These are phyloP conservation scores for Puccinia novopanici DNA, from an alignment of 1,284 basidiomycete species.

Conservation along the genomic window DNA sequence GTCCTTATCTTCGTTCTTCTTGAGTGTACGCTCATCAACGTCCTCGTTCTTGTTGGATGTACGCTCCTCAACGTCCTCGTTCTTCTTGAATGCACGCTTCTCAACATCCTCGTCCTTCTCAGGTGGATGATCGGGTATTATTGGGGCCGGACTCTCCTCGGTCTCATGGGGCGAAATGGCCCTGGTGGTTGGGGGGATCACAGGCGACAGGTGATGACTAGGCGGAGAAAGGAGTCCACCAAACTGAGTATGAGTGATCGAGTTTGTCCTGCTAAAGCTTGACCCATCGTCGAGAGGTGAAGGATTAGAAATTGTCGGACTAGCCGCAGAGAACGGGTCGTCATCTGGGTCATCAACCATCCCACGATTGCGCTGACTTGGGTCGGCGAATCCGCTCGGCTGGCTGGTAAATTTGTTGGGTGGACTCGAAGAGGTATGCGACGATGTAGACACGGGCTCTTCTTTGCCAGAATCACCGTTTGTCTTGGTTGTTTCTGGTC, in stretches of 20 bases:
- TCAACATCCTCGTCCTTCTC: background rate
- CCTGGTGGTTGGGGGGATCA: background rate
- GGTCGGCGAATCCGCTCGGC: background rate
- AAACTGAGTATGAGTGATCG: background rate
- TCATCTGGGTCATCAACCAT: constrained; percentile 29
- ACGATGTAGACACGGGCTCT: background rate
- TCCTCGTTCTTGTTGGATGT: background rate
- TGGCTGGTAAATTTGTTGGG: background rate
- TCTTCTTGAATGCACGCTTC: background rate
- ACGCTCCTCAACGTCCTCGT: background rate
- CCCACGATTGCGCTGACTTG: background rate
- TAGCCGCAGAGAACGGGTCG: constrained; percentile 42
- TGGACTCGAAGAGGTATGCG: background rate
- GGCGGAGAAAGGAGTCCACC: background rate
- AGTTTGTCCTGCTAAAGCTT: background rate
- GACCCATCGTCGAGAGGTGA: constrained; percentile 12
- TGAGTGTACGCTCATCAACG: background rate
- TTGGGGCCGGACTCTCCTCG: background rate
- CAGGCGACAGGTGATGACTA: background rate
- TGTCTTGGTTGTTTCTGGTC: background rate
- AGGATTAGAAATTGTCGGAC: constrained; percentile 38
- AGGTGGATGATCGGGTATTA: background rate
- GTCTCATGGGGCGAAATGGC: background rate
- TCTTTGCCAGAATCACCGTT: background rate
- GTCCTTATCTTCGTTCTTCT: background rate